Percentiles rank a stretch among this genome's conserved stretches.
Conservation (phyloP, 768 basidiomycete species). For the Strobilomyces confusus region DNA sequence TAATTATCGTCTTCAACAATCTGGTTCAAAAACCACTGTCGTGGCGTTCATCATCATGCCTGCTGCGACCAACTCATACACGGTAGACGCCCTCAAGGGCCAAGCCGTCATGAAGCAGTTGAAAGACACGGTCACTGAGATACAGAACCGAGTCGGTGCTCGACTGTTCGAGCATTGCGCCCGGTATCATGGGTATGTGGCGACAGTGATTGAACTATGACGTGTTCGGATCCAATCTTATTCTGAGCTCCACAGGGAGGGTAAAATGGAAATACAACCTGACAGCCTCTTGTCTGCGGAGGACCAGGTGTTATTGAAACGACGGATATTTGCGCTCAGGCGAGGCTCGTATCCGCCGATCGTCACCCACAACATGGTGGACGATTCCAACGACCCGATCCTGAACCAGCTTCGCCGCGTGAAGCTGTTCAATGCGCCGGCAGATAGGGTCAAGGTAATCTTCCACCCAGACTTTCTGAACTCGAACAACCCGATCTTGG, state of each 20-base stretch:
- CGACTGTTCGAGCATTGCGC: conserved; percentile 93
- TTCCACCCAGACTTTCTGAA: conserved; percentile 99
- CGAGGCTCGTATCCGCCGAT: conserved; percentile 93
- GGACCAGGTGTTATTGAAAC: conserved; percentile 92
- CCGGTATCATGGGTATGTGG: conserved; percentile 78
- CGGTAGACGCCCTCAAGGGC: conserved; percentile 93
- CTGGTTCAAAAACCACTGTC: conserved; percentile 73
- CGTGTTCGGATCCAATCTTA: not conserved
- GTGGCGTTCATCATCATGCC: conserved; percentile 99
- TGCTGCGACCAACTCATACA: conserved; percentile 93
- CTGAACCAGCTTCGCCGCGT: conserved; percentile 93
- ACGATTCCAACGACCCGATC: conserved; percentile 89
- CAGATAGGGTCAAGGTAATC: conserved; percentile 93
- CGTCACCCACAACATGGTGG: conserved; percentile 98
- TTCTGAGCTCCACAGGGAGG: conserved; percentile 45
- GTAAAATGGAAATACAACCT: conserved; percentile 68
- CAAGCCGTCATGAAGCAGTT: conserved; percentile 98
- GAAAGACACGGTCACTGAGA: conserved; percentile 92
- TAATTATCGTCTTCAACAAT: conserved; percentile 58
- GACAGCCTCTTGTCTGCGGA: conserved; percentile 81
- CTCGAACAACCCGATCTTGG: conserved; percentile 95
- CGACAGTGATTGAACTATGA: not conserved
- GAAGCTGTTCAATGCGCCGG: conserved; percentile 83
- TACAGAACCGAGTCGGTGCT: conserved; percentile 89
- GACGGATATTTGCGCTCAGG: conserved; percentile 94